Conservation (phyloP, 805 yeast species). For the Wickerhamomyces silvicola region DNA sequence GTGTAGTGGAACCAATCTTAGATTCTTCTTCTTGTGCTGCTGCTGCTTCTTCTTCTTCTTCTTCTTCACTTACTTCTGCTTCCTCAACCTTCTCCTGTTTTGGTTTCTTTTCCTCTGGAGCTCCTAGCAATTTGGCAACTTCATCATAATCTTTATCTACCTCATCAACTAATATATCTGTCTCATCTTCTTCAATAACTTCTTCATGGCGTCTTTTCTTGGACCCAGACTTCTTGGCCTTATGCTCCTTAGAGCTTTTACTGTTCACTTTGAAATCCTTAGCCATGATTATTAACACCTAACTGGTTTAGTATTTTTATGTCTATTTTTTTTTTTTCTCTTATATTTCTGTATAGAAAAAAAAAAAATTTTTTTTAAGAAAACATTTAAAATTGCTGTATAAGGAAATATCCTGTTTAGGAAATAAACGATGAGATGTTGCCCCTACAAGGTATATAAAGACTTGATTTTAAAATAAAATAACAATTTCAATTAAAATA, state of each 20-base stretch:
- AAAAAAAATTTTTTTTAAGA: slow-evolving; percentile 6
- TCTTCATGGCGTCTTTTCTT: slow-evolving; percentile 26
- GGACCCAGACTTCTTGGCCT: slow-evolving; percentile 10
- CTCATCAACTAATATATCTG: slow-evolving; percentile 43
- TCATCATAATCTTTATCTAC: slow-evolving; percentile 53
- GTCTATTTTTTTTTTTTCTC: not conserved
- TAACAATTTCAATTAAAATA: too few relatives aligned
- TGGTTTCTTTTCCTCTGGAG: slow-evolving; percentile 26
- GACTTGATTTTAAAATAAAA: too few relatives aligned
- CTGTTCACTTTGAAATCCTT: slow-evolving; percentile 12
- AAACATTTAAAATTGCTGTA: not conserved
- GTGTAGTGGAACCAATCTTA: slow-evolving; percentile 7
- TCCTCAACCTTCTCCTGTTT: slow-evolving; percentile 17
- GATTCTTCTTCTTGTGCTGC: slow-evolving; percentile 16
- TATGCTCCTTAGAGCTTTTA: slow-evolving; percentile 2
- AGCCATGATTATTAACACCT: slow-evolving; percentile 10
- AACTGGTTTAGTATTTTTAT: not conserved
- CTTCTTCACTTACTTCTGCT: slow-evolving; percentile 14
- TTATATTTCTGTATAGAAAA: slow-evolving; percentile 2
- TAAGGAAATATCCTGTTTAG: not conserved
- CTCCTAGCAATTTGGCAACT: slow-evolving; percentile 47
- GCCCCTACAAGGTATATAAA: slow-evolving; percentile 2
- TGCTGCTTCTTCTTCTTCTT: slow-evolving; percentile 7
- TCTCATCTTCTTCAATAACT: slow-evolving; percentile 26
- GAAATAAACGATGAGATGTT: slow-evolving; percentile 9